Base-by-base conservation (phyloP, 2,329 filamentous ascomycete species). In the Neurospora crassa region DNA sequence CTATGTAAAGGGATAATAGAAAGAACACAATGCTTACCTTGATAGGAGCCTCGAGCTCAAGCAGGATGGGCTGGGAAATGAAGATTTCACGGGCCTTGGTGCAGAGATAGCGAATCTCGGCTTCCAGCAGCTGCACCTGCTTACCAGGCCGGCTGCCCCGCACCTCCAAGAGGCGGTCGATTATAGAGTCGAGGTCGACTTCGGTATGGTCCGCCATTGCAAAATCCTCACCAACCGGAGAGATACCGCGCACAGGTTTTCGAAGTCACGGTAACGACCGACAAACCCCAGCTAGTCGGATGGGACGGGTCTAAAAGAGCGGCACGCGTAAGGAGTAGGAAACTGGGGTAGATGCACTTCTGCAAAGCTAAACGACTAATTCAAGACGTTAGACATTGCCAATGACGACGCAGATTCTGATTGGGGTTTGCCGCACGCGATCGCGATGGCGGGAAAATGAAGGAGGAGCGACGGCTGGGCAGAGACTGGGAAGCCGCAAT, bases 81-180 rank as follows among this genome's bases (percentile, higher is more conserved):
- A 99, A 98, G 79, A 99, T 98, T 86, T 99, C 96, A 76, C 96
- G 92, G 74, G 95, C 94, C 87, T 98, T 98, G 81, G 95, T 97
- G 89, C 96, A 99, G 76, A 99, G 89, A 84, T 90, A 97, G 81
- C 95, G 92, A 78, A 99, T 99, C 85, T 98, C 96, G 73, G 93
- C 90, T 84, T 99, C 96, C 76, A 97, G 87, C 77, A 99, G 89
- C 85, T 98, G 95, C 71, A 99, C 96, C 85, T 98, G 96, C 87
- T 99, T 99, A 79, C 96, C 96, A 72, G 96, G 96, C 80, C 96
- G 91, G 88, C 94, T 97, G 81, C 95, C 96, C 84, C 96, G 92
- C 81, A 98, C 96, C 85, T 99, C 96, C 80, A 98, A 88, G 80
- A 99, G 89, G 83, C 96, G 90, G 84, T 98, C 95, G 87, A 99